Evolutionary conservation across 1,284 basidiomycete genomes (phyloP), one percentile per base, ranked within the genome.

Genomic region (Inonotus obliquus): DNA sequence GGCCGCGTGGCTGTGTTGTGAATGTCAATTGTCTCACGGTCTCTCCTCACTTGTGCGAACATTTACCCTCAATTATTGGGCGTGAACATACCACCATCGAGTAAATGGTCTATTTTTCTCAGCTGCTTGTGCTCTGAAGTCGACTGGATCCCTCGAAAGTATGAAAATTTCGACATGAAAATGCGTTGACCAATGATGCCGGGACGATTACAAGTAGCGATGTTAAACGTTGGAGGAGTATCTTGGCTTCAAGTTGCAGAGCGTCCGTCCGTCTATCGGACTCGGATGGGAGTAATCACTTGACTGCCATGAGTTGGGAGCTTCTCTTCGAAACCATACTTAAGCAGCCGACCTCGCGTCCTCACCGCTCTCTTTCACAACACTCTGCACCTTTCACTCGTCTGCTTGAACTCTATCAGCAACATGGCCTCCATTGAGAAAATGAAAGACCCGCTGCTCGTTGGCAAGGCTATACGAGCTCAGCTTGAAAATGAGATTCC

Each of bases 361-460:
- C n/a, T 25, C 11, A 21, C 14, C 23, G 23, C 11, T 3, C 5
- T 49, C 21, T 49, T n/a, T 32, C 49, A 52, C 51, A 35, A 14
- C 17, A 3, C 32, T 11, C 27, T 35, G n/a, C 27, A 11, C 48
- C 48, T 49, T 27, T 52, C 17, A 5, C 29, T 32, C 51, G 23
- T 35, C 14, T n/a, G 51, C 13, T 23, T 23, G 13, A 14, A n/a
- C n/a, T 14, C n/a, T 23, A 52, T 19, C 14, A 14, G 14, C 21
- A 21, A 19, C 53, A 63, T 63, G 61, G 37, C 57, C 6, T 59
- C 61, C 19, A 13, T 59, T 4, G 23, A 63, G 57, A 71, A 72
- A 63, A 75, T 75, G 73, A 74, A 70, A 65, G 69, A 76, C 61
- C 74, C 74, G n/a, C 68, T 73, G 29, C 68, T 69, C 49, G 73